These are phyloP conservation scores for Chaetomiaceae sp. DNA, from an alignment of 2,329 filamentous ascomycete species.

Conservation along the genomic window DNA sequence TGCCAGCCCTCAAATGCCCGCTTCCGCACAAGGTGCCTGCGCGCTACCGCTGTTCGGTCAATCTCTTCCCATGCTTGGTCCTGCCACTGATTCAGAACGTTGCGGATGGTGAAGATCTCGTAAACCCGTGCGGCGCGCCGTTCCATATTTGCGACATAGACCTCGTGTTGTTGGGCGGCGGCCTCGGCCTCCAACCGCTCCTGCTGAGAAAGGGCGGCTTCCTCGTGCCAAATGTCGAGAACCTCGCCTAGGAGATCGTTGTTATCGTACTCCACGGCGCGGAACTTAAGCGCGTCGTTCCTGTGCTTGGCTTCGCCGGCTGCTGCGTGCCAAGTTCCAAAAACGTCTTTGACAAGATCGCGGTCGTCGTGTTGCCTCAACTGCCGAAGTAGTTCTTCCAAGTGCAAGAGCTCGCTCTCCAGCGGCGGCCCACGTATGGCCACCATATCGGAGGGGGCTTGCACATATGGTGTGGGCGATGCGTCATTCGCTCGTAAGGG, in stretches of 20 bases:
- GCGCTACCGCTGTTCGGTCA: slow-evolving; percentile 59
- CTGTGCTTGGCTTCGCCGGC: slow-evolving; percentile 8
- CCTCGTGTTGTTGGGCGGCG: slow-evolving; percentile 26
- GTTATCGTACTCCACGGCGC: slow-evolving; percentile 19
- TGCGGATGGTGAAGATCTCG: slow-evolving; percentile 58
- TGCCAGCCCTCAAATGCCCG: slow-evolving; percentile 66
- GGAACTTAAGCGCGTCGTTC: slow-evolving; percentile 3
- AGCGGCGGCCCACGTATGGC: background rate
- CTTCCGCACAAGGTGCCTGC: slow-evolving; percentile 63
- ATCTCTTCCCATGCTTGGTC: slow-evolving; percentile 58
- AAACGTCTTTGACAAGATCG: slow-evolving; percentile 9
- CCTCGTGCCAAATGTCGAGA: slow-evolving; percentile 22
- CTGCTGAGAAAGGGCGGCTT: slow-evolving; percentile 7
- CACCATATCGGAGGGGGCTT: background rate
- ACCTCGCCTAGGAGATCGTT: slow-evolving; percentile 19
- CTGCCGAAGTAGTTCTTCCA: slow-evolving; percentile 17
- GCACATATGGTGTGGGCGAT: background rate
- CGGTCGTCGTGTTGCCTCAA: slow-evolving; percentile 12
- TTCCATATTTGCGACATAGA: slow-evolving; percentile 40
- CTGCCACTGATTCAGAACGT: slow-evolving; percentile 64
- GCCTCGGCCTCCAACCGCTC: slow-evolving; percentile 13
- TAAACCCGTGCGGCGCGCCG: slow-evolving; percentile 56
- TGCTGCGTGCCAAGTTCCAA: slow-evolving; percentile 13
- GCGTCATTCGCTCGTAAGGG: too few species aligned
- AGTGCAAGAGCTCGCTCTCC: slow-evolving; percentile 12